Evolutionary conservation across 345 rosid species (phyloP).

Genomic region (Eucalyptus polybractea): DNA sequence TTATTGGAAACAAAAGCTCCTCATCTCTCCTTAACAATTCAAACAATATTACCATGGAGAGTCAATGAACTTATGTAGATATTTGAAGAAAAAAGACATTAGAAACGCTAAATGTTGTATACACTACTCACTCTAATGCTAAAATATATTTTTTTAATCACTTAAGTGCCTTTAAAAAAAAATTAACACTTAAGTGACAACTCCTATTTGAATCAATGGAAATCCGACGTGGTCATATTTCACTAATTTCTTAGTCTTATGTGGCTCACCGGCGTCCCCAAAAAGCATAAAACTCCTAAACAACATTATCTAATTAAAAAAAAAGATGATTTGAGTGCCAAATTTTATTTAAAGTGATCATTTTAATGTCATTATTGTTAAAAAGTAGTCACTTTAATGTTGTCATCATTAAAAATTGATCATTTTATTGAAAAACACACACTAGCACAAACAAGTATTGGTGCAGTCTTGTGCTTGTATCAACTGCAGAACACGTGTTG

Average conservation of each 20-base stretch:
- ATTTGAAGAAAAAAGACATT: too few species aligned
- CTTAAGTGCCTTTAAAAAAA: too few species aligned
- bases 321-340: not conserved
- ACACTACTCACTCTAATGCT: rapidly evolving
- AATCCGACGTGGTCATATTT: not conserved
- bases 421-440: not conserved
- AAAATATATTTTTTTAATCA: too few species aligned
- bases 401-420: not conserved
- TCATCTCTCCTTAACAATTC: not conserved
- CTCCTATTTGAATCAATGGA: rapidly evolving
- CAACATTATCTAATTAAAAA: too few species aligned
- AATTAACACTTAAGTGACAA: rapidly evolving
- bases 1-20: not conserved
- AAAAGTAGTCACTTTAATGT: not conserved
- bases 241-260: too few species aligned
- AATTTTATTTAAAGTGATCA: not conserved
- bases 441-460: not conserved
- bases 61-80: not conserved
- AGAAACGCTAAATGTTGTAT: rapidly evolving
- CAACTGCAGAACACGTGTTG: not conserved
- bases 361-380: rapidly evolving
- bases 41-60: not conserved
- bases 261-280: rapidly evolving
- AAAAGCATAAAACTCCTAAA: not conserved
- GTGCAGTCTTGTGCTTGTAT: not conserved